Evolutionary conservation across 2,329 filamentous ascomycete species (phyloP).

Genomic region (Penicillium digitatum): DNA sequence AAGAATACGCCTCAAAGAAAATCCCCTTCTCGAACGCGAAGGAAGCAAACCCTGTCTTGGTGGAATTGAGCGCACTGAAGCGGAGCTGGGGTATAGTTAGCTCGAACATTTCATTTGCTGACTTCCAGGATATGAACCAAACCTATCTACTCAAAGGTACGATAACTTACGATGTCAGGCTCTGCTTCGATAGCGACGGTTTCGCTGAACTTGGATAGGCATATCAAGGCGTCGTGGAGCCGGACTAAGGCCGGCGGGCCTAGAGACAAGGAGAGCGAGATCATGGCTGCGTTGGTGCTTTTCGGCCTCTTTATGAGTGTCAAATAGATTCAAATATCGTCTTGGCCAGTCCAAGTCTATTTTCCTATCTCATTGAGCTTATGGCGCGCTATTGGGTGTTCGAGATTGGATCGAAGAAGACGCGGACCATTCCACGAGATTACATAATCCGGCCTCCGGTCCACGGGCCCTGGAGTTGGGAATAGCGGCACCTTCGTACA

Average conservation of each 20-base stretch:
- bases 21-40: conserved; percentile 52
- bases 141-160: not conserved
- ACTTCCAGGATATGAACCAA: not conserved
- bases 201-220: conserved; percentile 62
- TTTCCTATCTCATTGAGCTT: not conserved
- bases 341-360: not conserved
- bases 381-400: not conserved
- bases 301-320: not conserved
- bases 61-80: conserved; percentile 58
- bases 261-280: conserved; percentile 50
- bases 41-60: conserved; percentile 61
- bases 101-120: not conserved
- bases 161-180: conserved; percentile 49
- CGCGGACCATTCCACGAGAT: not conserved
- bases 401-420: not conserved
- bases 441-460: too few relatives aligned
- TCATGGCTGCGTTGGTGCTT: conserved; percentile 23
- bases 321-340: not conserved
- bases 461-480: not conserved
- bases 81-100: conserved; percentile 47
- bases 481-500: not conserved
- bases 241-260: conserved; percentile 53
- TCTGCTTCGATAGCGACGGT: conserved; percentile 60
- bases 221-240: conserved; percentile 57
- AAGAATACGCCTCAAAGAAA: conserved; percentile 60